phyloP scores from a whole-genome alignment of 371 early-diverging fungal genomes.

The Umbelopsis sp. region DNA sequence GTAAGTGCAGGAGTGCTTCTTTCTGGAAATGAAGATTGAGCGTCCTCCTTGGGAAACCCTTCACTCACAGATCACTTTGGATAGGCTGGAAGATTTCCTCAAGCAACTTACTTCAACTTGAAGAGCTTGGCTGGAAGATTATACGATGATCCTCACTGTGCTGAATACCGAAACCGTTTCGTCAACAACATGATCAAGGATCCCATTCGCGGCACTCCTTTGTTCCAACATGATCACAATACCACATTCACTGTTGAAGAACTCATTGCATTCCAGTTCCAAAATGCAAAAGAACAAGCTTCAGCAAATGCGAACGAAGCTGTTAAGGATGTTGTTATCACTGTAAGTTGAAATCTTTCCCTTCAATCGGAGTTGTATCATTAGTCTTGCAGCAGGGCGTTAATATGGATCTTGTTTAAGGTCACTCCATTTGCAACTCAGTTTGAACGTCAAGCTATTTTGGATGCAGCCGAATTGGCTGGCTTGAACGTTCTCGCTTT shows the following conservation, averaged over 20 bases:
- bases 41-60: not conserved
- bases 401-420: conserved; percentile 33
- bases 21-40: no score
- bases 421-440: conserved; percentile 91
- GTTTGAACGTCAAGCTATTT: conserved; percentile 88
- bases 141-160: conserved; percentile 69
- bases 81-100: conserved; percentile 88
- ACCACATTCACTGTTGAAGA: conserved; percentile 78
- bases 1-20: conserved; percentile 42
- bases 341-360: conserved; percentile 56
- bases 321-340: conserved; percentile 88
- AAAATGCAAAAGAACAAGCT: conserved; percentile 85
- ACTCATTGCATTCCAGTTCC: conserved; percentile 92
- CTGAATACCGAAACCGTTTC: conserved; percentile 73
- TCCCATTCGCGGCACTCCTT: conserved; percentile 59
- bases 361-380: not conserved
- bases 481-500: conserved; percentile 82
- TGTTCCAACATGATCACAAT: conserved; percentile 65
- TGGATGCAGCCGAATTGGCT: conserved; percentile 94
- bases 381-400: not conserved
- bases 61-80: not conserved
- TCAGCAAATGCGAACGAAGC: conserved; percentile 74
- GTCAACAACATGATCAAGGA: conserved; percentile 76
- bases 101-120: conserved; percentile 77
- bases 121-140: conserved; percentile 82